phyloP scores from a whole-genome alignment of 2,329 filamentous ascomycete species.

The Chaetomiaceae sp. region DNA sequence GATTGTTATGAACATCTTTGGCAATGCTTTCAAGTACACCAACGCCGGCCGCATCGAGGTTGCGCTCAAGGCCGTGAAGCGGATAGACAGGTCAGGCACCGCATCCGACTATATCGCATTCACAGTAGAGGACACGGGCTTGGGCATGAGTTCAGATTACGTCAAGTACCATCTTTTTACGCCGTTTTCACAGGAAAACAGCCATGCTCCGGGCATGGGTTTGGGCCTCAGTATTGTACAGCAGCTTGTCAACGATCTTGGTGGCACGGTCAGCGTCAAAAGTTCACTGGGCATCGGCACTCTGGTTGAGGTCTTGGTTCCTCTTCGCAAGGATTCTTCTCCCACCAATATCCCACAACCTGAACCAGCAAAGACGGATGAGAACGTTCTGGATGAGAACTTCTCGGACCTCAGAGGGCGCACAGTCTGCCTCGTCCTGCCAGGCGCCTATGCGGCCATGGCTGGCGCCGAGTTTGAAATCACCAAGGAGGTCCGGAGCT shows the following conservation, averaged over 20 bases:
- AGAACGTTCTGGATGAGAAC: background rate
- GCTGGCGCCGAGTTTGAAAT: background rate
- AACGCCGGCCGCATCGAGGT: constrained; percentile 18
- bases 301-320: constrained; percentile 20
- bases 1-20: constrained; percentile 52
- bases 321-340: constrained; percentile 1
- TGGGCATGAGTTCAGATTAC: constrained; percentile 61
- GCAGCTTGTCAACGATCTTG: constrained; percentile 53
- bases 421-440: constrained; percentile 17
- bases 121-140: constrained; percentile 59
- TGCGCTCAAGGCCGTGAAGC: constrained; percentile 2
- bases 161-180: constrained; percentile 57
- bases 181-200: constrained; percentile 61
- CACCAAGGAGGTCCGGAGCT: constrained; percentile 4
- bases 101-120: constrained; percentile 32
- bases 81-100: constrained; percentile 11
- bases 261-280: constrained; percentile 55
- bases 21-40: constrained; percentile 53
- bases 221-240: constrained; percentile 63
- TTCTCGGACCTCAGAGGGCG: constrained; percentile 1
- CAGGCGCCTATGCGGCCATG: constrained; percentile 7
- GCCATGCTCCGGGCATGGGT: constrained; percentile 56
- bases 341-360: no score
- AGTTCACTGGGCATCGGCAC: constrained; percentile 38
- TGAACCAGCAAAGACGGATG: background rate